A percentile compares a stretch with the other conserved stretches of the same genome.
Conservation (phyloP, 768 basidiomycete species). For the Rhodocollybia butyracea region DNA sequence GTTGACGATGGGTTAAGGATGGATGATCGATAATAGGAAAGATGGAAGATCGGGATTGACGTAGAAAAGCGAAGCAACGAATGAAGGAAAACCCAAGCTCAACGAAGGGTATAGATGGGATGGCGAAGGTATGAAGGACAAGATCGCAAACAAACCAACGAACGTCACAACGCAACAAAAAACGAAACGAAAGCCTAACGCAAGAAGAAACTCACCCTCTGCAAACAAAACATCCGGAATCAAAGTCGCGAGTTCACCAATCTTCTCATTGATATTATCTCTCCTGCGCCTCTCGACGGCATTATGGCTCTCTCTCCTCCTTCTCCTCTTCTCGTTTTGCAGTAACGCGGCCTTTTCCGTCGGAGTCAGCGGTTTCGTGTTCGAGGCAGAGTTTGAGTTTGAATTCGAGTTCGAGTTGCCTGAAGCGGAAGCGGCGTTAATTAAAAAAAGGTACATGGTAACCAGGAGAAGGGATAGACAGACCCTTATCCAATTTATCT, state of each 20-base stretch:
- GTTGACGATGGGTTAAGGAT: too few relatives aligned
- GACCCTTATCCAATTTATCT: too few relatives aligned
- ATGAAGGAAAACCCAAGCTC: too few relatives aligned
- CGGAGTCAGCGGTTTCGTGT: not conserved
- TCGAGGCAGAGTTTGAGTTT: not conserved
- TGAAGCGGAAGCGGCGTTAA: too few relatives aligned
- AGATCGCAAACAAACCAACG: not conserved
- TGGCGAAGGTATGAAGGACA: not conserved
- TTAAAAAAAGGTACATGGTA: too few relatives aligned
- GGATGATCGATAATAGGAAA: too few relatives aligned
- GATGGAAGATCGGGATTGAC: too few relatives aligned
- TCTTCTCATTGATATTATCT: slow-evolving; percentile 96
- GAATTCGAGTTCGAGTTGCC: too few relatives aligned
- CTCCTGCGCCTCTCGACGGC: slow-evolving; percentile 84
- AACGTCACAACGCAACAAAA: not conserved
- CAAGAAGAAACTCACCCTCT: slow-evolving; percentile 26
- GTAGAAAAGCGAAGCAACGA: not conserved
- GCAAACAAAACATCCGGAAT: slow-evolving; percentile 80
- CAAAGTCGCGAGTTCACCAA: slow-evolving; percentile 82
- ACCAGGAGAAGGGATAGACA: too few relatives aligned
- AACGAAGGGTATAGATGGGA: too few relatives aligned
- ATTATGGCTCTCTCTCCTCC: slow-evolving; percentile 85
- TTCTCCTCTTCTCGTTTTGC: slow-evolving; percentile 79
- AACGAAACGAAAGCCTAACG: slow-evolving; percentile 22
- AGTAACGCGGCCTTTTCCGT: slow-evolving; percentile 52